A percentile compares a stretch with the other conserved stretches of the same genome.
These are phyloP conservation scores for Starmera amethionina DNA, from an alignment of 805 yeast genomes.

Conservation along the genomic window DNA sequence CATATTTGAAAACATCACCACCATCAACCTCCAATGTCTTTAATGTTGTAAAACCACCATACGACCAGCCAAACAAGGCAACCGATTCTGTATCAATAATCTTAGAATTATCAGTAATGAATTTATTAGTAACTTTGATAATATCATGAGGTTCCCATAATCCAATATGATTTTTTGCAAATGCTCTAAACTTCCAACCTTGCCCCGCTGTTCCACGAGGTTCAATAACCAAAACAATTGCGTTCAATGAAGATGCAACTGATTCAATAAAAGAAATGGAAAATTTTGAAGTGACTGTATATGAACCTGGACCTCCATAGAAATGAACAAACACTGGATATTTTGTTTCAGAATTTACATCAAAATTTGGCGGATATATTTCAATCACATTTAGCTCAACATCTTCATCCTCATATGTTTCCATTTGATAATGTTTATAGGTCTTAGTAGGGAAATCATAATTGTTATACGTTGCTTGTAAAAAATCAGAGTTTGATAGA, in stretches of 20 bases:
- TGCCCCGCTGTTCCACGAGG: constrained; percentile 95
- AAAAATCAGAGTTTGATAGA: constrained; percentile 5
- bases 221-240: constrained; percentile 87
- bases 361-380: constrained; percentile 65
- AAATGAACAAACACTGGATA: constrained; percentile 85
- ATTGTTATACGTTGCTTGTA: constrained; percentile 7
- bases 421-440: constrained; percentile 37
- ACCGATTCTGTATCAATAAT: constrained; percentile 60
- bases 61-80: constrained; percentile 98
- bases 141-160: constrained; percentile 81
- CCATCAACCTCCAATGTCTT: constrained; percentile 79
- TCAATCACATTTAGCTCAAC: constrained; percentile 57
- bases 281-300: constrained; percentile 55
- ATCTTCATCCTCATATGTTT: constrained; percentile 30
- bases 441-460: constrained; percentile 47
- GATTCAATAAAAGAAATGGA: constrained; percentile 59
- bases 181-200: constrained; percentile 66
- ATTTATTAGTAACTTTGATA: constrained; percentile 61
- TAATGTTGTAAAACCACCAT: constrained; percentile 89
- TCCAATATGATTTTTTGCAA: constrained; percentile 76
- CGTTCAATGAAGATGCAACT: constrained; percentile 65
- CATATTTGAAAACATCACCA: constrained; percentile 69
- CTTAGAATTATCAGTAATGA: constrained; percentile 30
- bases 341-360: constrained; percentile 24
- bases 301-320: constrained; percentile 98